Conservation (phyloP, 176 grass and related monocot genomes). For the Ensete glaucum region DNA sequence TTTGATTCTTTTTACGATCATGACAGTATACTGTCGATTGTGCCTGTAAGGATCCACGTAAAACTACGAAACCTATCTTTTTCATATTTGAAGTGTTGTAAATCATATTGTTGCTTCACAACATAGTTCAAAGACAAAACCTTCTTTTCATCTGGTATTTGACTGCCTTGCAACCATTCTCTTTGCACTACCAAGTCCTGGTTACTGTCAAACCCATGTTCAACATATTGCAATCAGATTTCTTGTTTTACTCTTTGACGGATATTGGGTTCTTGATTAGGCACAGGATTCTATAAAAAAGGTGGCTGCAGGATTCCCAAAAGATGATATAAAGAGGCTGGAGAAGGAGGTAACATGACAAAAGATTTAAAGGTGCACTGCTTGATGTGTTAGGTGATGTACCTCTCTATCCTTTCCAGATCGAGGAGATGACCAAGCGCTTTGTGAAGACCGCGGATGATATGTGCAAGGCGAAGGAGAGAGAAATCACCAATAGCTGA, state of each 20-base stretch:
- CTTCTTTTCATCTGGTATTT: background rate
- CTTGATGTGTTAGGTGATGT: conserved; percentile 1
- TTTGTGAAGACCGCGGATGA: conserved; percentile 81
- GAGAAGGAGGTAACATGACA: conserved; percentile 61
- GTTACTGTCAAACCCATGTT: too few relatives aligned
- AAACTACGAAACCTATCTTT: background rate
- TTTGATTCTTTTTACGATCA: conserved; percentile 1
- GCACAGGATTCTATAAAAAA: conserved; percentile 94
- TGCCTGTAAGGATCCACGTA: background rate
- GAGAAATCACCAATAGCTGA: conserved; percentile 72
- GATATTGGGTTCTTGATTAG: conserved; percentile 18
- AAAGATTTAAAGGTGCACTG: background rate
- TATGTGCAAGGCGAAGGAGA: conserved; percentile 98
- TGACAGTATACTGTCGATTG: background rate
- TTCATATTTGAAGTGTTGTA: background rate
- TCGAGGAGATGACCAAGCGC: conserved; percentile 89
- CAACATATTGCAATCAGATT: too few relatives aligned
- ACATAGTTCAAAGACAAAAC: background rate
- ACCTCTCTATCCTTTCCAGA: conserved; percentile 25
- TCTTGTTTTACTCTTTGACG: background rate
- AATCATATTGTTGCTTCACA: background rate
- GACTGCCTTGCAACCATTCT: background rate
- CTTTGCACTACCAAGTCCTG: background rate
- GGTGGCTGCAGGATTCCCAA: conserved; percentile 65
- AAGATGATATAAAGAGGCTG: conserved; percentile 80